Conservation (phyloP, 2,329 filamentous ascomycete species). For the Didymella segeticola region DNA sequence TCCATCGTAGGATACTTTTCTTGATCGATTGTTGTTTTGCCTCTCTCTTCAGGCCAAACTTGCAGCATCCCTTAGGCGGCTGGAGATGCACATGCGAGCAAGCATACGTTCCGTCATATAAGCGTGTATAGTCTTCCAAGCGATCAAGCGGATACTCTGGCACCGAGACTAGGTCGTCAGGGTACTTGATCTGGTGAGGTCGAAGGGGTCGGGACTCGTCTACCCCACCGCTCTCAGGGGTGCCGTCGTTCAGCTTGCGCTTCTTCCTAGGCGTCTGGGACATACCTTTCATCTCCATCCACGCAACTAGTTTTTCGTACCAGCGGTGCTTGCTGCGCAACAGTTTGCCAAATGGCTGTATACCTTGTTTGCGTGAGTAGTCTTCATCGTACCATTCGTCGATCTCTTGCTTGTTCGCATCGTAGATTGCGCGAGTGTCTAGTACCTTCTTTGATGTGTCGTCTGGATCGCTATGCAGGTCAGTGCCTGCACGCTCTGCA, state of each 20-base stretch:
- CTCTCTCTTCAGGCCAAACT: not conserved
- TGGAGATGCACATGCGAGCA: conserved; percentile 1
- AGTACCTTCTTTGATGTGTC: not conserved
- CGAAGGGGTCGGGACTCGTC: not conserved
- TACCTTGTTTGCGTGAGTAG: not conserved
- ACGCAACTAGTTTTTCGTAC: not conserved
- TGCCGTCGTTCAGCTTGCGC: not conserved
- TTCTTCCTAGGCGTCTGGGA: not conserved
- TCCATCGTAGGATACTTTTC: not conserved
- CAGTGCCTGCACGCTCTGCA: not conserved
- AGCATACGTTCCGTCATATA: not conserved
- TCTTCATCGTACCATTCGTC: conserved; percentile 5
- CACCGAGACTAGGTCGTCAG: not conserved
- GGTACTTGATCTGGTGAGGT: not conserved
- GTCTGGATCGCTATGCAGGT: not conserved
- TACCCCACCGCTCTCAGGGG: not conserved
- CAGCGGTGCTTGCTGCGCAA: not conserved
- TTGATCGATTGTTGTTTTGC: not conserved
- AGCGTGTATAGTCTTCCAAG: not conserved
- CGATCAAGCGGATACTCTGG: conserved; percentile 1
- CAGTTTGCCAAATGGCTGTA: not conserved
- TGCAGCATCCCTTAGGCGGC: not conserved
- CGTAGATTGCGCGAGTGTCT: not conserved
- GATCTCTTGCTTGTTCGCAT: not conserved
- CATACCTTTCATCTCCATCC: not conserved